Base-by-base conservation (phyloP, 495 filamentous ascomycete species). In the Oleoguttula mirabilis region DNA sequence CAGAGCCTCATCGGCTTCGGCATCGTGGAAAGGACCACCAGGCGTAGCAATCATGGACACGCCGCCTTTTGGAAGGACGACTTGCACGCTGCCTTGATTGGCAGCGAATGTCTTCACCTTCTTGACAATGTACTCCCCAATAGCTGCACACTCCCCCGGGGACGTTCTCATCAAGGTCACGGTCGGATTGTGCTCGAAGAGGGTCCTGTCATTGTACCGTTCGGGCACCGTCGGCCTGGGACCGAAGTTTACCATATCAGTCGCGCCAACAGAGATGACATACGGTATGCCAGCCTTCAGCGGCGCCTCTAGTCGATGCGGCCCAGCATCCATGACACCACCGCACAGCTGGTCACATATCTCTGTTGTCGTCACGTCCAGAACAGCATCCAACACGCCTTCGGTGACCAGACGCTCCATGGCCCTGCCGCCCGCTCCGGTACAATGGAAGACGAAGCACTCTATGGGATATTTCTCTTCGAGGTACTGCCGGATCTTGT, bases 171-270 rank as follows among this genome's bases (percentile, higher is more conserved):
- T 69, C 6, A 84, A 48, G 2, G 80, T 82, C 15, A 83, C 75
- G 0, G 63, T 66, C 1, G 73, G 63, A 53, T 82, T 82, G 52
- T 84, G 80, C 55, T 70, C 72, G 46, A 70, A 68, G 8, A 80
- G 54, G n/a, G 59, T 59, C 31, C 77, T 58, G 4, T 45, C 50
- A 6, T 43, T 44, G 21, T 66, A 74, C 33, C 56, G 45, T 31
- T 62, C 52, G 0, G 79, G 79, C 6, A 84, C 62, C 0, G 65
- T 76, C 0, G 63, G 55, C 11, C 23, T 54, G 0, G 70, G 63
- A 0, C 79, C 79, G 49, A 82, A 83, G 47, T 82, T 82, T 5
- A 74, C 69, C 69, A 83, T 82, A 41, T 84, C 80, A 5, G 67
- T 64, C 0, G 79, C 80, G 0, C 80, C 80, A 6, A 80, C 58